Conservation (phyloP, 148 eudicot species). For the Pouteria glomerata region DNA sequence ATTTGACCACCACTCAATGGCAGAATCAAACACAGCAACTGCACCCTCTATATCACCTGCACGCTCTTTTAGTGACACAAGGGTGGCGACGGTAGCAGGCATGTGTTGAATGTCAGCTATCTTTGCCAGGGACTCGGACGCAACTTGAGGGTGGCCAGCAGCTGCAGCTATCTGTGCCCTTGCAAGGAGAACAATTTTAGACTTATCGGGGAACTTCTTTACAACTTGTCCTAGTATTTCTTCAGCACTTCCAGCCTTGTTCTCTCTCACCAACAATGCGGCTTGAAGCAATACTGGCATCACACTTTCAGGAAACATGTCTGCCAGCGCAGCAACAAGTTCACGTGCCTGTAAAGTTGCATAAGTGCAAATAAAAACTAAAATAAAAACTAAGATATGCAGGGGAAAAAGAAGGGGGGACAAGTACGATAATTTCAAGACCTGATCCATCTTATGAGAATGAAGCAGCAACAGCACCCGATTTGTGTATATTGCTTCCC, state of each 20-base stretch:
- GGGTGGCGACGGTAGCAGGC: conserved; percentile 90
- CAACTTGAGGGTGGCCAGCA: conserved; percentile 77
- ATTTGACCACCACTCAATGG: conserved; percentile 70
- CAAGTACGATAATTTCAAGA: conserved; percentile 13
- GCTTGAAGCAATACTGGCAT: conserved; percentile 83
- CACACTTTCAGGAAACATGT: conserved; percentile 66
- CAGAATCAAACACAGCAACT: conserved; percentile 56
- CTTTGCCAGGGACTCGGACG: conserved; percentile 66
- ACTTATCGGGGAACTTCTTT: conserved; percentile 48
- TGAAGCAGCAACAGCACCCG: conserved; percentile 67
- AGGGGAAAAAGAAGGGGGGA: neutral
- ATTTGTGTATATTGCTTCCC: conserved; percentile 62
- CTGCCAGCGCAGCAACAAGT: conserved; percentile 59
- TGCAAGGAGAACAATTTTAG: conserved; percentile 52
- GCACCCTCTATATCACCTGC: conserved; percentile 84
- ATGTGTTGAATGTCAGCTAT: conserved; percentile 79
- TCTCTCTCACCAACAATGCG: conserved; percentile 71
- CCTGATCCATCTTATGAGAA: conserved; percentile 83
- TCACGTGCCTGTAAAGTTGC: conserved; percentile 62
- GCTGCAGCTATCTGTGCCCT: conserved; percentile 89
- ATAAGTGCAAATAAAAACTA: neutral
- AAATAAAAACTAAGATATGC: neutral
- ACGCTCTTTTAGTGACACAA: conserved; percentile 75
- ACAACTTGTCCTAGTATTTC: conserved; percentile 56
- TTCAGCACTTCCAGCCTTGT: conserved; percentile 82